Conservation (phyloP, 2,329 filamentous ascomycete species). For the Phialemoniopsis sp. region DNA sequence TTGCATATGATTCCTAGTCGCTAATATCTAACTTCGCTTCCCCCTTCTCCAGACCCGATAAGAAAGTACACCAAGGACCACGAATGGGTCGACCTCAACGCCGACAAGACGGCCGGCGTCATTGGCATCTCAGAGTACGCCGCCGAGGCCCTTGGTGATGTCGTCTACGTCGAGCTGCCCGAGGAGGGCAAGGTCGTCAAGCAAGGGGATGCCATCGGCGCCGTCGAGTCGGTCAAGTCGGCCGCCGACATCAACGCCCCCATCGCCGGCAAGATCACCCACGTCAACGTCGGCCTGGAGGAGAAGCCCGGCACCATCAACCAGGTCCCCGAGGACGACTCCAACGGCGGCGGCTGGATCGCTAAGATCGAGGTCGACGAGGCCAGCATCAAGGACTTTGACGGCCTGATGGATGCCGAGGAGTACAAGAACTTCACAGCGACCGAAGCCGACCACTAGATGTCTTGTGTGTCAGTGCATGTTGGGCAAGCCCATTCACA, state of each 20-base stretch:
- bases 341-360: slow-evolving; percentile 81
- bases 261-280: slow-evolving; percentile 69
- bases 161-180: slow-evolving; percentile 96
- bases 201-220: slow-evolving; percentile 81
- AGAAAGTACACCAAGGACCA: slow-evolving; percentile 96
- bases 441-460: slow-evolving; percentile 30
- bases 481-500: neutral
- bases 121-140: slow-evolving; percentile 90
- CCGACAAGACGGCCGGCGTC: slow-evolving; percentile 75
- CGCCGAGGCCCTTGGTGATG: slow-evolving; percentile 86
- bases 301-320: slow-evolving; percentile 87
- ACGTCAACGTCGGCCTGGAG: slow-evolving; percentile 71
- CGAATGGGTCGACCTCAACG: slow-evolving; percentile 92
- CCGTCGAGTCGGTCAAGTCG: slow-evolving; percentile 97
- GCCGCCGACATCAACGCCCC: slow-evolving; percentile 97
- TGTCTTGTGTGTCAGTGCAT: neutral
- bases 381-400: slow-evolving; percentile 60
- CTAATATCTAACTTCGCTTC: no score
- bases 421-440: slow-evolving; percentile 74
- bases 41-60: slow-evolving; percentile 42
- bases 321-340: slow-evolving; percentile 77
- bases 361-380: slow-evolving; percentile 78
- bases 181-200: slow-evolving; percentile 62
- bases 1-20: no score
- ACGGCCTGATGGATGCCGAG: slow-evolving; percentile 70